phyloP scores from a whole-genome alignment of 805 yeast species.

The Candida pseudoglaebosa region DNA sequence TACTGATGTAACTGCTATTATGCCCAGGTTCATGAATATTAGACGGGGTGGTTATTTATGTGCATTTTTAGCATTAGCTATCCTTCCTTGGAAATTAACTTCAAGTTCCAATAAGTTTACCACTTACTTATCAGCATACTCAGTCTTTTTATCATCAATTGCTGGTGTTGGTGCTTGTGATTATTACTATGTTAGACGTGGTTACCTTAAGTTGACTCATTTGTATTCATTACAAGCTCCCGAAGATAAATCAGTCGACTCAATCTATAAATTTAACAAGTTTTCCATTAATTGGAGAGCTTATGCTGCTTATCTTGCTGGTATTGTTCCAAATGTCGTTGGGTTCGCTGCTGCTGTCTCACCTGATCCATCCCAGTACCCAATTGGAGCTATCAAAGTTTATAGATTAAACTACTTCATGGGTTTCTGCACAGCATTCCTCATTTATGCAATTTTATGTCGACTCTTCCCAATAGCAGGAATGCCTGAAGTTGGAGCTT shows the following conservation, averaged over 20 bases:
- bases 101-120: slow-evolving; percentile 37
- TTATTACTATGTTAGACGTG: slow-evolving; percentile 62
- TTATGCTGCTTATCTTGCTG: slow-evolving; percentile 71
- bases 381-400: slow-evolving; percentile 70
- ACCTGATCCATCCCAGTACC: slow-evolving; percentile 20
- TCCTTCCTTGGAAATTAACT: slow-evolving; percentile 42
- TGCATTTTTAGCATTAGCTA: slow-evolving; percentile 35
- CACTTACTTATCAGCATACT: slow-evolving; percentile 40
- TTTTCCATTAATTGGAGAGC: slow-evolving; percentile 84
- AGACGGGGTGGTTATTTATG: slow-evolving; percentile 40
- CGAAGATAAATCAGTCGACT: slow-evolving; percentile 21
- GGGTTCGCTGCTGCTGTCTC: slow-evolving; percentile 83
- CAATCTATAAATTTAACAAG: slow-evolving; percentile 55
- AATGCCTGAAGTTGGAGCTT: slow-evolving; percentile 27
- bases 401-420: slow-evolving; percentile 73
- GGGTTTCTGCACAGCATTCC: slow-evolving; percentile 62
- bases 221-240: slow-evolving; percentile 50
- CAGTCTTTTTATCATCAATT: slow-evolving; percentile 41
- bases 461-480: slow-evolving; percentile 49
- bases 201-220: slow-evolving; percentile 59
- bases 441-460: slow-evolving; percentile 52
- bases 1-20: slow-evolving; percentile 37
- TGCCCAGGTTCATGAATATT: slow-evolving; percentile 37
- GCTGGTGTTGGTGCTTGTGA: slow-evolving; percentile 42
- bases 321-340: slow-evolving; percentile 77